phyloP scores from a whole-genome alignment of 2,329 filamentous ascomycete species.

The Anthostomella pinea region DNA sequence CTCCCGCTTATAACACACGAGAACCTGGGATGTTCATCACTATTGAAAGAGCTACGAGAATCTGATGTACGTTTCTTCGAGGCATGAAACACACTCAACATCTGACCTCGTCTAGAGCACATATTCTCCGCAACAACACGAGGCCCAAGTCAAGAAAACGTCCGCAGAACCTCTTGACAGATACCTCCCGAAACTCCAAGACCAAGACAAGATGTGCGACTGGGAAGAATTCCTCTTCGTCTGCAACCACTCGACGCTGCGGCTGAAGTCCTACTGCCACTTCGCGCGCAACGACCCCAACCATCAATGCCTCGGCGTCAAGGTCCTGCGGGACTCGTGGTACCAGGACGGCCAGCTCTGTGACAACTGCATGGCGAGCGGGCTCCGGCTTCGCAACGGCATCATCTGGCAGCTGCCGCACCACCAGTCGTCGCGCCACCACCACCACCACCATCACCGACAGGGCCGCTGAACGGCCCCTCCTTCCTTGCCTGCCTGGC shows the following conservation, averaged over 20 bases:
- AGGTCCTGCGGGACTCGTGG: constrained; percentile 61
- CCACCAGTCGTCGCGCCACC: not conserved
- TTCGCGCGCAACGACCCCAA: constrained; percentile 69
- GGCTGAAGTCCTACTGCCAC: constrained; percentile 69
- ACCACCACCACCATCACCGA: not conserved
- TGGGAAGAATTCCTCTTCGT: constrained; percentile 67
- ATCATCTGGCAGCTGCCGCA: constrained; percentile 19
- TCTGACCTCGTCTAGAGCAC: no score
- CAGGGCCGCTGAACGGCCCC: constrained; percentile 2
- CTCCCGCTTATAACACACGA: no score
- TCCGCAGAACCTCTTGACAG: no score
- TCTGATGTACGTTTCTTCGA: no score
- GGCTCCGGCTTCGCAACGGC: constrained; percentile 25
- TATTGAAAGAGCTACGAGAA: no score
- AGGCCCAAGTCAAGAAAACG: no score
- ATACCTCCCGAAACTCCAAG: no score
- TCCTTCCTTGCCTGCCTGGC: not conserved
- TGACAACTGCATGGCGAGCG: constrained; percentile 39
- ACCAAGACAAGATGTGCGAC: constrained; percentile 65
- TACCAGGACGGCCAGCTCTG: constrained; percentile 52
- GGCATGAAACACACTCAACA: no score
- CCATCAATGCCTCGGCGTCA: constrained; percentile 67
- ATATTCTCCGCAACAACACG: no score
- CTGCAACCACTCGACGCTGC: constrained; percentile 59
- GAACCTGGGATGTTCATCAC: no score